Percentiles rank a stretch among this genome's conserved stretches.
Conservation (phyloP, 768 basidiomycete genomes). For the Boletus edulis region DNA sequence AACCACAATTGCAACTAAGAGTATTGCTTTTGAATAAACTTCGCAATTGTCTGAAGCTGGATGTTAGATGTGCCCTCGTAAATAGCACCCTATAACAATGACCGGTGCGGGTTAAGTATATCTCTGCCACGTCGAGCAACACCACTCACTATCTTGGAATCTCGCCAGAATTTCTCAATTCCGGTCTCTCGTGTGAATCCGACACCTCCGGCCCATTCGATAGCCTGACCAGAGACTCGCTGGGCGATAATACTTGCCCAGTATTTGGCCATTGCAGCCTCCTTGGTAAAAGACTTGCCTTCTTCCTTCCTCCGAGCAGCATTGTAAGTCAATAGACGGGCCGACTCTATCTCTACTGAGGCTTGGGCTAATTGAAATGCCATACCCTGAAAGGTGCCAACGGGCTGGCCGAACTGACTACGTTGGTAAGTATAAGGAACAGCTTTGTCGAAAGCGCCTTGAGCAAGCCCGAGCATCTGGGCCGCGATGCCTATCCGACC, state of each 20-base stretch:
- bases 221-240: constrained; percentile 81
- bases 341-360: constrained; percentile 86
- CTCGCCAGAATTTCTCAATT: constrained; percentile 95
- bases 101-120: not conserved
- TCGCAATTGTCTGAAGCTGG: constrained; percentile 94
- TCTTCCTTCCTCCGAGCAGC: constrained; percentile 95
- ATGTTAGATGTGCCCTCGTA: constrained; percentile 99
- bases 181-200: constrained; percentile 94
- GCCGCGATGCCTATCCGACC: constrained; percentile 96
- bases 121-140: not conserved
- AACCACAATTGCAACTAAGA: constrained; percentile 38
- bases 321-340: constrained; percentile 91
- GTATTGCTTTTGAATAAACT: constrained; percentile 83
- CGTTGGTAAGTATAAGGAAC: constrained; percentile 96
- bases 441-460: constrained; percentile 93
- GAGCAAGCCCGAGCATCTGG: constrained; percentile 97
- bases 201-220: constrained; percentile 95
- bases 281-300: constrained; percentile 79
- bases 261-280: constrained; percentile 99
- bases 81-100: constrained; percentile 66
- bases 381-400: constrained; percentile 97
- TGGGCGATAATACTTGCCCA: constrained; percentile 89
- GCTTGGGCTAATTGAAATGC: constrained; percentile 91
- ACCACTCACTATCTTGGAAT: constrained; percentile 86
- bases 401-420: constrained; percentile 89